Evolutionary conservation across 225 moss, liverwort and hornwort genomes (phyloP), one percentile per base, ranked within the genome.

Genomic region (Physcomitrellopsis africana): DNA sequence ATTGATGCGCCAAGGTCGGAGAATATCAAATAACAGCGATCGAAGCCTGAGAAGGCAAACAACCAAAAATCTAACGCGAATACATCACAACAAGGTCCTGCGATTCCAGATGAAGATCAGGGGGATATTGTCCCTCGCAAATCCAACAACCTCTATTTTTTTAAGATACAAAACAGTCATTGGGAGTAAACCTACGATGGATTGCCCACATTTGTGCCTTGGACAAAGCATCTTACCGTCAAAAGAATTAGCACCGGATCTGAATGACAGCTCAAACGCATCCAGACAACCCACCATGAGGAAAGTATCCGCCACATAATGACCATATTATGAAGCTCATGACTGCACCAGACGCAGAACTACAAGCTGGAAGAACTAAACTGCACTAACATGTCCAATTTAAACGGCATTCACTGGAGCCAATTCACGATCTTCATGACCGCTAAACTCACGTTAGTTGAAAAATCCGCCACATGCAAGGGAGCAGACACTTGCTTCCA

Each of bases 281-380:
- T 7, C 52, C 8, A n/a, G 14, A 60, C 27, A 29, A 60, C 60
- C 60, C 26, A 60, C 24, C 60, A 1, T 60, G 60, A 60, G 19
- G 54, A 13, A 19, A 27, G 60, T 15, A 27, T 26, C 13, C 11
- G 60, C 22, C 10, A 3, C 41, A 24, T 7, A 18, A 48, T 8
- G 53, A 15, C 19, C 26, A 53, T 5, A 13, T 13, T 67, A 51
- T 26, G 51, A 51, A 12, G 51, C 23, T 51, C 29, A 76, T 29
- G 70, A 22, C 58, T 70, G 58, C 58, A 59, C 26, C 24, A 59
- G 69, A 59, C 44, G 55, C 10, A 47, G 18, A 63, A n/a, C 68
- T 20, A 64, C 41, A 1, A 57, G 17, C 51, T 48, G 15, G 3
- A 32, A 10, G 16, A 47, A 41, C 10, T 57, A 56, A 41, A 27